phyloP scores from a whole-genome alignment of 208 protist species.

The Leishmania turanica region DNA sequence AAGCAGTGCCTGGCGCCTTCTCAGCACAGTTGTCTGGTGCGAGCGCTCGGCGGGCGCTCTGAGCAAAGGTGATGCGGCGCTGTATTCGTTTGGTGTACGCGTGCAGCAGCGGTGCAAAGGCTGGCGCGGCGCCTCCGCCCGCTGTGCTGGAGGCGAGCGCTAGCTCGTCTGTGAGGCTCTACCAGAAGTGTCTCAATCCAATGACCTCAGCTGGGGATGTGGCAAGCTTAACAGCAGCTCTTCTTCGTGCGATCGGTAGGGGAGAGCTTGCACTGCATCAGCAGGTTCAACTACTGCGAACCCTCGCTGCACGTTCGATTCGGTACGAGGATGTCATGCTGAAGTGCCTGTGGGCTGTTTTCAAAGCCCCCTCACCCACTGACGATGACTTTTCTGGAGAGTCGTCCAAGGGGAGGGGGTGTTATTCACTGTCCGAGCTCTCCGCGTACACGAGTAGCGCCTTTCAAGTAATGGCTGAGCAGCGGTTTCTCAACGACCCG shows the following conservation, averaged over 20 bases:
- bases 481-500: constrained; percentile 59
- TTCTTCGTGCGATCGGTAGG: constrained; percentile 20
- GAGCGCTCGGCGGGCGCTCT: background rate
- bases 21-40: background rate
- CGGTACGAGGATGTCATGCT: constrained; percentile 70
- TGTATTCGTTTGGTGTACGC: constrained; percentile 4
- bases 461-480: constrained; percentile 57
- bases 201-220: constrained; percentile 17
- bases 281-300: constrained; percentile 29
- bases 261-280: constrained; percentile 17
- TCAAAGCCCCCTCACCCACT: constrained; percentile 43
- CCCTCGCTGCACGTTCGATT: constrained; percentile 36
- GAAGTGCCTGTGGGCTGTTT: constrained; percentile 64
- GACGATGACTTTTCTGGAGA: background rate
- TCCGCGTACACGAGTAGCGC: constrained; percentile 47
- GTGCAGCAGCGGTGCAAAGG: background rate
- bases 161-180: background rate
- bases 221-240: constrained; percentile 8
- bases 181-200: constrained; percentile 17
- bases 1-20: background rate
- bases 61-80: constrained; percentile 6
- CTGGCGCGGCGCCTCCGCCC: background rate
- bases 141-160: background rate
- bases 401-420: background rate
- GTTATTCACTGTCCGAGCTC: constrained; percentile 16